phyloP scores from a whole-genome alignment of 805 yeast genomes.

The Blastobotrys chiropterorum region DNA sequence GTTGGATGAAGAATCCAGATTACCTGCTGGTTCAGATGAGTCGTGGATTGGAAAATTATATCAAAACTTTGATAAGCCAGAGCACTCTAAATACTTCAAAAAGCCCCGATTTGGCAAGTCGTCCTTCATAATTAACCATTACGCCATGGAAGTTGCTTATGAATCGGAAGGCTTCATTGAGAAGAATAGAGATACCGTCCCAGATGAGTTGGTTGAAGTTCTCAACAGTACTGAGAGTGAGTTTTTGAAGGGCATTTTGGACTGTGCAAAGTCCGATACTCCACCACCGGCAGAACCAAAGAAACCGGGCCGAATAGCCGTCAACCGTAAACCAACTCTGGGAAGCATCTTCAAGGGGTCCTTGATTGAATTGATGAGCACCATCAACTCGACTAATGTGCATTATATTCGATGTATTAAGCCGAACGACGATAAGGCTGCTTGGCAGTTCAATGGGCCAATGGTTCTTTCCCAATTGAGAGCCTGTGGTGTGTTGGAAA shows the following conservation, averaged over 20 bases:
- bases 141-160: conserved; percentile 89
- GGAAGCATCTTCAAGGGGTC: conserved; percentile 93
- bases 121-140: conserved; percentile 84
- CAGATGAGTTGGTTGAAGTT: conserved; percentile 89
- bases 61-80: conserved; percentile 73
- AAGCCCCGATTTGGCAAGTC: conserved; percentile 93
- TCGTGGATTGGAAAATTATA: conserved; percentile 89
- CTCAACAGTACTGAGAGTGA: conserved; percentile 63
- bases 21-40: conserved; percentile 90
- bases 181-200: conserved; percentile 94
- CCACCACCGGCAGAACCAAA: conserved; percentile 27
- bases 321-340: conserved; percentile 78
- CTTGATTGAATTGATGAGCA: conserved; percentile 83
- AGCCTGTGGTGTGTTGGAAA: conserved; percentile 98
- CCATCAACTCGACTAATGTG: conserved; percentile 90
- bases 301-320: conserved; percentile 38
- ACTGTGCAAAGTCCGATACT: conserved; percentile 45
- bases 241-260: conserved; percentile 58
- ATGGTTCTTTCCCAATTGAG: conserved; percentile 94
- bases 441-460: conserved; percentile 92
- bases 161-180: conserved; percentile 93
- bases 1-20: conserved; percentile 89
- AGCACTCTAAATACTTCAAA: conserved; percentile 69
- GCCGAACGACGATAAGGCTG: conserved; percentile 88
- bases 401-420: conserved; percentile 97